Evolutionary conservation across 352 stramenopile genomes (phyloP).

Genomic region (Phytophthora ohioensis): DNA sequence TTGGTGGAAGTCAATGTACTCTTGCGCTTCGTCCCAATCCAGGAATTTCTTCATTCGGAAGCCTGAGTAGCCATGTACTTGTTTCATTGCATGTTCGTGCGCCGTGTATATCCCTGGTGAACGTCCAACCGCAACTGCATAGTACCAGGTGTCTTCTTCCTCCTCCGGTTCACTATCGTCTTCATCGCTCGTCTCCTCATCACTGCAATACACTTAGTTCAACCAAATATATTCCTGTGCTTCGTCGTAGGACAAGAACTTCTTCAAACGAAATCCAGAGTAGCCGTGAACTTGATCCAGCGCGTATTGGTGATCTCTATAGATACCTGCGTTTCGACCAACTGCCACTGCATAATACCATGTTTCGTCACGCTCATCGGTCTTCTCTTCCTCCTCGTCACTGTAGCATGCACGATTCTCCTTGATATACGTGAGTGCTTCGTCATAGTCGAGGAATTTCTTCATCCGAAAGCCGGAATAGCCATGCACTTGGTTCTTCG

Average conservation of each 20-base stretch:
- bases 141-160: constrained; percentile 25
- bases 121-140: constrained; percentile 60
- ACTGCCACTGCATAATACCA: constrained; percentile 49
- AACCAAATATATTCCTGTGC: not conserved
- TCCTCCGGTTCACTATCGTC: not conserved
- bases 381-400: constrained; percentile 9
- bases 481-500: constrained; percentile 56
- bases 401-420: constrained; percentile 3
- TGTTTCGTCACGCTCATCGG: constrained; percentile 29
- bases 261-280: constrained; percentile 12
- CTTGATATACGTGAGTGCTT: constrained; percentile 39
- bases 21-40: constrained; percentile 43
- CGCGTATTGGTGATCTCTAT: not conserved
- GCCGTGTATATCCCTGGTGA: constrained; percentile 51
- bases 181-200: constrained; percentile 2
- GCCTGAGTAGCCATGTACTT: constrained; percentile 60
- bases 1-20: constrained; percentile 18
- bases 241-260: constrained; percentile 9
- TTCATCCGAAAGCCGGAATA: constrained; percentile 63
- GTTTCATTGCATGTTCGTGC: constrained; percentile 5
- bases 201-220: constrained; percentile 2
- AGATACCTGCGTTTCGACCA: constrained; percentile 8
- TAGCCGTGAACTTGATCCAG: constrained; percentile 13
- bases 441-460: constrained; percentile 55
- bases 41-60: constrained; percentile 71